A percentile compares a stretch with the other conserved stretches of the same genome.
phyloP scores from a whole-genome alignment of 2,329 filamentous ascomycete genomes.

The Pseudogymnoascus sp. region DNA sequence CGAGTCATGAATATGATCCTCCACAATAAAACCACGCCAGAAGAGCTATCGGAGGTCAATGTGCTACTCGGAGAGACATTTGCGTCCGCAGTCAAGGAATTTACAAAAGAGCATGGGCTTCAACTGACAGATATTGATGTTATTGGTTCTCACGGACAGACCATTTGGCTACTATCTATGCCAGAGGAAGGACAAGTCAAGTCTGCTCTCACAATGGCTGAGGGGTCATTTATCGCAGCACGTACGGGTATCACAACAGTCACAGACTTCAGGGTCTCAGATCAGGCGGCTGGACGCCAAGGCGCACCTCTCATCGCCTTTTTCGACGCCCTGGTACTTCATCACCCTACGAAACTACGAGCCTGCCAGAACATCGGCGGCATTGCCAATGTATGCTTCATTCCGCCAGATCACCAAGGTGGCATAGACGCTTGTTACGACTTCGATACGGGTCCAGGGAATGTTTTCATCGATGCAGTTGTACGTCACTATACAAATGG shows the following conservation, averaged over 20 bases:
- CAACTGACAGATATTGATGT: conserved; percentile 42
- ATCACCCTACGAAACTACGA: conserved; percentile 49
- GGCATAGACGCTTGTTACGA: conserved; percentile 37
- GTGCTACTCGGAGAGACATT: conserved; percentile 51
- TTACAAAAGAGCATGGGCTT: conserved; percentile 39
- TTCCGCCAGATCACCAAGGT: conserved; percentile 40
- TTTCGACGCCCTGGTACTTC: conserved; percentile 49
- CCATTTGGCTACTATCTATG: conserved; percentile 50
- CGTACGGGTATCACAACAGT: conserved; percentile 52
- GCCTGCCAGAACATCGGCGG: conserved; percentile 56
- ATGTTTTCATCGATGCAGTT: conserved; percentile 49
- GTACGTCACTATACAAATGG: conserved; percentile 48
- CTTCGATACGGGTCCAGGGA: conserved; percentile 51
- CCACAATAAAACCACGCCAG: conserved; percentile 45
- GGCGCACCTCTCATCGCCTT: conserved; percentile 50
- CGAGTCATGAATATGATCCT: conserved; percentile 51
- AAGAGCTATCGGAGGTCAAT: conserved; percentile 50
- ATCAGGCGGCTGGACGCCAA: conserved; percentile 49
- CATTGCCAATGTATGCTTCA: conserved; percentile 55
- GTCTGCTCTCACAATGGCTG: conserved; percentile 49
- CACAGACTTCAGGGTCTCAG: conserved; percentile 50
- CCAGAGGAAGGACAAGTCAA: conserved; percentile 39
- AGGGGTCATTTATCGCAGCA: conserved; percentile 47
- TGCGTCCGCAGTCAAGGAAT: conserved; percentile 43
- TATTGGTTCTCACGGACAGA: conserved; percentile 52